Evolutionary conservation across 1,284 basidiomycete genomes (phyloP).

Genomic region (Athelia sp.): DNA sequence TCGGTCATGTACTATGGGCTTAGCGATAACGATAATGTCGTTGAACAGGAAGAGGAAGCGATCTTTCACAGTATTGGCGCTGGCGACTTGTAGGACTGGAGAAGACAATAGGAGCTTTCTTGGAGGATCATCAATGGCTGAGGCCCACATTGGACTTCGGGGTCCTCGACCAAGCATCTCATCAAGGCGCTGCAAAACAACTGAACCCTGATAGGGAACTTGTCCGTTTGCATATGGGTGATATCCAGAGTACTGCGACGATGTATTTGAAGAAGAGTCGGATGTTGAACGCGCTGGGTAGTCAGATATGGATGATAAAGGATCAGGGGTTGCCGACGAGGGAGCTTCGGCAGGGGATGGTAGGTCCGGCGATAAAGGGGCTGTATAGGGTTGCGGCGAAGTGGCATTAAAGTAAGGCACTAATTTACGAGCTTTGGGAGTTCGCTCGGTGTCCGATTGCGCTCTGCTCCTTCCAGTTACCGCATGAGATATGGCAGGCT

Average conservation of each 20-base stretch:
- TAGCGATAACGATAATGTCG: constrained; percentile 87
- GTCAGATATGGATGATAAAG: constrained; percentile 59
- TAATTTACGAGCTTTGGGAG: constrained; percentile 34
- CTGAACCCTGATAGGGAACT: constrained; percentile 29
- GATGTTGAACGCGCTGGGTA: constrained; percentile 47
- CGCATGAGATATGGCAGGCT: neutral
- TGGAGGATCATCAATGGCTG: constrained; percentile 77
- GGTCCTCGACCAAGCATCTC: constrained; percentile 59
- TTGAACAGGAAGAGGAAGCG: constrained; percentile 94
- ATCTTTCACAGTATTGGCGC: constrained; percentile 92
- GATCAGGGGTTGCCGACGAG: constrained; percentile 68
- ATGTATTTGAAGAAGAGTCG: constrained; percentile 41
- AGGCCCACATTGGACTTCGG: constrained; percentile 56
- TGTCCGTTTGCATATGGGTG: constrained; percentile 15
- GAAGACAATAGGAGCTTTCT: constrained; percentile 81
- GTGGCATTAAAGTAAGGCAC: constrained; percentile 22
- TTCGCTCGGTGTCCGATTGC: constrained; percentile 34
- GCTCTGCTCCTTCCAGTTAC: neutral
- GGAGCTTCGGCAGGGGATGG: constrained; percentile 53
- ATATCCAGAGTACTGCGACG: constrained; percentile 34
- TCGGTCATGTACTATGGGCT: constrained; percentile 62
- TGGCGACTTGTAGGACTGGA: constrained; percentile 91
- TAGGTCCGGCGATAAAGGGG: constrained; percentile 24
- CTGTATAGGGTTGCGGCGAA: constrained; percentile 17
- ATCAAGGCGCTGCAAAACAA: constrained; percentile 63